Evolutionary conservation across 805 yeast species (phyloP).

Genomic region (Kazachstania psychrophila): DNA sequence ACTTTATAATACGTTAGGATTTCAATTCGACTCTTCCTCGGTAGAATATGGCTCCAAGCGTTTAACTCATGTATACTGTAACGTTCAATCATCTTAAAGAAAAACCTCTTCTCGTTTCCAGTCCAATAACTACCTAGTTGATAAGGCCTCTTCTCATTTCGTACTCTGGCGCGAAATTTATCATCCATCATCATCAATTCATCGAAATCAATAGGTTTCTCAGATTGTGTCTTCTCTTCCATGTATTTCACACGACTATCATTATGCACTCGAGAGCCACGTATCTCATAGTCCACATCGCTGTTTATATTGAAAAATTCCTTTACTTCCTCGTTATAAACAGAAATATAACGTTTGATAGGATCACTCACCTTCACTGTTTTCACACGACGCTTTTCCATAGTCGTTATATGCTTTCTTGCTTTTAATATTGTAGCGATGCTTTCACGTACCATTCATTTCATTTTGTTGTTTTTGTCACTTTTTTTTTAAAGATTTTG

Average conservation of each 20-base stretch:
- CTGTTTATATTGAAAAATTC: conserved; percentile 1
- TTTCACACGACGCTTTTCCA: no score
- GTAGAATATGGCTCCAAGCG: conserved; percentile 19
- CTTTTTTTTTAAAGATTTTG: no score
- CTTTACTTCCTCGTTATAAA: conserved; percentile 5
- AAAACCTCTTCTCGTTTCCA: conserved; percentile 22
- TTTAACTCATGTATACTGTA: conserved; percentile 27
- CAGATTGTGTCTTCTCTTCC: neutral
- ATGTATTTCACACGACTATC: conserved; percentile 2
- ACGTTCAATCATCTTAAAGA: conserved; percentile 24
- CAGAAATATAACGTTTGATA: conserved; percentile 2
- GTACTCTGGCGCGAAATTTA: conserved; percentile 6
- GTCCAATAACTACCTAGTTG: conserved; percentile 24
- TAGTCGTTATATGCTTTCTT: no score
- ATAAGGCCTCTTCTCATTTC: conserved; percentile 4
- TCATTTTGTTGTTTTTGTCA: no score
- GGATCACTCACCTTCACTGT: no score
- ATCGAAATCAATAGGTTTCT: neutral
- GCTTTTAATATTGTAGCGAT: neutral
- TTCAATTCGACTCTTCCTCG: conserved; percentile 22
- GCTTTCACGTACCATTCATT: neutral
- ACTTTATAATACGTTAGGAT: conserved; percentile 21
- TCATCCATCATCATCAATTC: conserved; percentile 2
- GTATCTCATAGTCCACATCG: conserved; percentile 4
- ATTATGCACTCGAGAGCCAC: conserved; percentile 6